These are phyloP conservation scores for Rutstroemia sp. DNA, from an alignment of 2,329 filamentous ascomycete species.

Conservation along the genomic window DNA sequence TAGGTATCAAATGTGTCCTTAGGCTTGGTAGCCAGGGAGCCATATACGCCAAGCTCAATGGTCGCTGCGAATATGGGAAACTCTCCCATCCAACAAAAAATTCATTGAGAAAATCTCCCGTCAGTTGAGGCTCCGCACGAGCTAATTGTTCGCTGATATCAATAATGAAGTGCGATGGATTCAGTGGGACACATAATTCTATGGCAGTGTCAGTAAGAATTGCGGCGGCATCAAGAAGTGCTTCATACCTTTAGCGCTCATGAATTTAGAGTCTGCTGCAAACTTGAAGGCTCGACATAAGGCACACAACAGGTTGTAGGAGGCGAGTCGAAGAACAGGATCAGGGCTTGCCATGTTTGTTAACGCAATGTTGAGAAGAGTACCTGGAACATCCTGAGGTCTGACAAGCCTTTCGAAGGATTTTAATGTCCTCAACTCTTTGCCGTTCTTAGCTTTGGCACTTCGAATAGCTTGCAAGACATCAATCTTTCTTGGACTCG, in stretches of 20 bases:
- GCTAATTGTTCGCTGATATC: constrained; percentile 59
- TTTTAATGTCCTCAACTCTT: constrained; percentile 53
- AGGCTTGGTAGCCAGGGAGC: constrained; percentile 60
- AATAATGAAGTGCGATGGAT: constrained; percentile 57
- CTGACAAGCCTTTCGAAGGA: constrained; percentile 58
- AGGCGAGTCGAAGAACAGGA: constrained; percentile 51
- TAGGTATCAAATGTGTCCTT: constrained; percentile 50
- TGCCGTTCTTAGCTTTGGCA: constrained; percentile 57
- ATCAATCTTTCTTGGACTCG: constrained; percentile 55
- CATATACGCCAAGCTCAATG: constrained; percentile 61
- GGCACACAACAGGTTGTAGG: constrained; percentile 61
- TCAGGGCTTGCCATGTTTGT: constrained; percentile 59
- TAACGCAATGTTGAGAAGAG: constrained; percentile 58
- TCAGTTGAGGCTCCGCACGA: constrained; percentile 56
- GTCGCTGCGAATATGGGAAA: constrained; percentile 59
- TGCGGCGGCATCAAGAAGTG: background rate
- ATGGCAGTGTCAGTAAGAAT: background rate
- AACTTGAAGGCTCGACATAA: constrained; percentile 64
- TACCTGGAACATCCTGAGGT: constrained; percentile 64
- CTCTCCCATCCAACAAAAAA: constrained; percentile 69
- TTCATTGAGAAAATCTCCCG: constrained; percentile 63
- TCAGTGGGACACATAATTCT: constrained; percentile 57
- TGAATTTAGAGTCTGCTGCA: constrained; percentile 50
- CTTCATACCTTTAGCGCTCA: constrained; percentile 51
- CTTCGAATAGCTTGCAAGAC: constrained; percentile 55